These are phyloP conservation scores for Zygosaccharomyces pseudorouxii DNA, from an alignment of 805 yeast species.

Conservation along the genomic window DNA sequence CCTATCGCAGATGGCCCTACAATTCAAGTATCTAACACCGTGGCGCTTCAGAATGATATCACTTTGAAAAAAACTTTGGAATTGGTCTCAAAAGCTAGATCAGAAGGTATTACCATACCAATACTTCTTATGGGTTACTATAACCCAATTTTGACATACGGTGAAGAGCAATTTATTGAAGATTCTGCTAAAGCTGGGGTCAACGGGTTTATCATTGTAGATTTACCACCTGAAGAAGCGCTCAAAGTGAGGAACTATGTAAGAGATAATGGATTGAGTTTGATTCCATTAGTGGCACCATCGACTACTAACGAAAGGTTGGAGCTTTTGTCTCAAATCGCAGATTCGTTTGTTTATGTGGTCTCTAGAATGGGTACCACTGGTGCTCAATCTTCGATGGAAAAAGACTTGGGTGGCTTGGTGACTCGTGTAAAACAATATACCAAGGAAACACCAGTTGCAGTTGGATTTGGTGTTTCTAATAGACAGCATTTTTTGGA, in stretches of 20 bases:
- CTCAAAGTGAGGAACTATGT: constrained; percentile 74
- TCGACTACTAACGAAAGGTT: constrained; percentile 90
- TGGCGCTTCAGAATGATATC: constrained; percentile 80
- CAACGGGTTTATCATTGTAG: constrained; percentile 91
- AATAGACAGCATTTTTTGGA: constrained; percentile 83
- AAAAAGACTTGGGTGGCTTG: constrained; percentile 60
- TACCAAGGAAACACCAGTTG: constrained; percentile 76
- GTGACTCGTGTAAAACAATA: constrained; percentile 70
- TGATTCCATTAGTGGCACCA: constrained; percentile 94
- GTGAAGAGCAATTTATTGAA: constrained; percentile 75
- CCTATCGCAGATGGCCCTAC: constrained; percentile 99
- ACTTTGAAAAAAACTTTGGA: constrained; percentile 67
- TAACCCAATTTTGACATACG: constrained; percentile 86
- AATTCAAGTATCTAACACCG: constrained; percentile 80
- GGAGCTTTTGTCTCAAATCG: constrained; percentile 69
- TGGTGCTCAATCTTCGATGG: constrained; percentile 66
- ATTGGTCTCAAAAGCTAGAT: constrained; percentile 69
- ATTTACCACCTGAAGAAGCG: constrained; percentile 98
- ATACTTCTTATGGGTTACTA: constrained; percentile 95
- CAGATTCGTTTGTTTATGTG: constrained; percentile 94
- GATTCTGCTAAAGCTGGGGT: constrained; percentile 89
- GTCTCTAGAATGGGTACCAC: constrained; percentile 98
- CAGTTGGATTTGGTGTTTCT: constrained; percentile 96
- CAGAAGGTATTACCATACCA: constrained; percentile 80
- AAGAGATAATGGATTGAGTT: constrained; percentile 62